Evolutionary conservation across 1,284 basidiomycete genomes (phyloP), one percentile per base, ranked within the genome.

Genomic region (Cutaneotrichosporon spelunceum): DNA sequence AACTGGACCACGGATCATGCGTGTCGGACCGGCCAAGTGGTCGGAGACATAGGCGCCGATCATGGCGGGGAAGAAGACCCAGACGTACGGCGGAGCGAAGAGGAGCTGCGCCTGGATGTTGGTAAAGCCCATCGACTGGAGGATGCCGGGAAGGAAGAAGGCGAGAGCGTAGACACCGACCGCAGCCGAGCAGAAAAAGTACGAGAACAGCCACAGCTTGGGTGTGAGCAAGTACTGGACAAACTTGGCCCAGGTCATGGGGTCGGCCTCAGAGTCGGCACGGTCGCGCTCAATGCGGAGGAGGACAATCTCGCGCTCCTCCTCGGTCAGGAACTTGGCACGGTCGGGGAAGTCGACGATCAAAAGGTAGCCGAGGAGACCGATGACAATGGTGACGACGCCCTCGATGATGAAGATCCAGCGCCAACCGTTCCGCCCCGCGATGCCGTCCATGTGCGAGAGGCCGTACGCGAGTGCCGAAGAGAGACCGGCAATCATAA

Each of bases 301-400:
- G 27, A 76, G 66, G 59, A 81, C 68, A 61, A 80, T 72, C 36
- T 69, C 66, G 33, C 71, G 76, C 65, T 82, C 75, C 19, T 78
- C 74, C 16, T 66, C 63, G 7, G 68, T 75, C 30, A 83, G 71
- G 76, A 82, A 82, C 29, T 66, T 79, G 56, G 74, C 76, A 68
- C 79, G 77, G 69, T 82, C 80, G 23, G 81, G 81, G 74, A 82
- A 81, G 68, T 81, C 80, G 47, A 55, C 44, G 54, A 75, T 66
- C 53, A 72, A 59, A 54, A 75, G 52, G 52, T 56, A 68, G 19
- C 72, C 73, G 19, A 56, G 19, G n/a, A 78, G 16, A 11, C 73
- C 78, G 44, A 79, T 67, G 21, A 60, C 68, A 42, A 72, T 4
- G 24, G 64, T 65, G 29, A 64, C 7, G 26, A 39, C 30, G n/a